These are phyloP conservation scores for Martensiomyces pterosporus DNA, from an alignment of 192 early-diverging fungal species.

Conservation along the genomic window DNA sequence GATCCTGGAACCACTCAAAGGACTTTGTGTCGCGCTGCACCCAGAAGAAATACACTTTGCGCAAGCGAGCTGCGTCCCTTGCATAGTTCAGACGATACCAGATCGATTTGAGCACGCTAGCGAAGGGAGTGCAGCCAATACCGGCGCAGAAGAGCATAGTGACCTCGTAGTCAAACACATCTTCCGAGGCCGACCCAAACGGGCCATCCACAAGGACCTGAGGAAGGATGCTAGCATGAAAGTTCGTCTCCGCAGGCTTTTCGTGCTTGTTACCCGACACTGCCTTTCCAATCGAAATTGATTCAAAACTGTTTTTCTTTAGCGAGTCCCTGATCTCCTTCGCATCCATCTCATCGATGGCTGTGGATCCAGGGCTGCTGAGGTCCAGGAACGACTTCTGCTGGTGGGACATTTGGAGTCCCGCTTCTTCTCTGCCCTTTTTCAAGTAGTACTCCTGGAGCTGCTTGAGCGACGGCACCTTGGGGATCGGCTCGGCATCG, in stretches of 20 bases:
- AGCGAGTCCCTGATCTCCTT: slow-evolving; percentile 29
- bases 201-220: slow-evolving; percentile 73
- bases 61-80: slow-evolving; percentile 49
- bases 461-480: slow-evolving; percentile 47
- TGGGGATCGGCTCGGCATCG: slow-evolving; percentile 5
- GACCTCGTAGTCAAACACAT: slow-evolving; percentile 77
- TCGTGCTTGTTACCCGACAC: too few relatives aligned
- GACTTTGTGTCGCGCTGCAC: slow-evolving; percentile 76
- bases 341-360: slow-evolving; percentile 20
- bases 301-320: slow-evolving; percentile 26
- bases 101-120: slow-evolving; percentile 76
- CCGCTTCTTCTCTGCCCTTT: slow-evolving; percentile 10
- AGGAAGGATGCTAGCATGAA: slow-evolving; percentile 53
- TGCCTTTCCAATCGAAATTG: slow-evolving; percentile 9
- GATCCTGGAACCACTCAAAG: slow-evolving; percentile 87
- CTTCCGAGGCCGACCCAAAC: slow-evolving; percentile 75
- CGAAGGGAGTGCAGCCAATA: slow-evolving; percentile 83
- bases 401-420: not conserved
- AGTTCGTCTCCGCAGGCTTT: slow-evolving; percentile 8
- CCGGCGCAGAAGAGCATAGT: slow-evolving; percentile 76
- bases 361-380: slow-evolving; percentile 19
- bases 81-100: slow-evolving; percentile 66
- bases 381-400: not conserved
- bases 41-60: slow-evolving; percentile 89
- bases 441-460: slow-evolving; percentile 46